Percentiles rank a stretch among this genome's conserved stretches.
phyloP scores from a whole-genome alignment of 1,284 basidiomycete genomes.

The Gymnopus androsaceus region DNA sequence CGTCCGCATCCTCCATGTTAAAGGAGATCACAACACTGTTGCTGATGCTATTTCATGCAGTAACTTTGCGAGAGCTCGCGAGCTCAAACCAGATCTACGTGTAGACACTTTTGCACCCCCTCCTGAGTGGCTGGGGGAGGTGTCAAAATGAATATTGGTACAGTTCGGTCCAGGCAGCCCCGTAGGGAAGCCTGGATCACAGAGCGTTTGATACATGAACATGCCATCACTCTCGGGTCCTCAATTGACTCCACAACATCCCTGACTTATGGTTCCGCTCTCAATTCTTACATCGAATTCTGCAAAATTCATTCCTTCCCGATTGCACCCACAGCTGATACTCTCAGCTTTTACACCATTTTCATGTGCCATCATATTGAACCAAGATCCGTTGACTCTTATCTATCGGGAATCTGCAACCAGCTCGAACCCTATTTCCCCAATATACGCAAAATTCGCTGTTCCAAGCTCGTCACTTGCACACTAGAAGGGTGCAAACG shows the following conservation, averaged over 20 bases:
- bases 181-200: slow-evolving; percentile 21
- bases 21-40: not conserved
- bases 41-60: not conserved
- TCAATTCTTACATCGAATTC: slow-evolving; percentile 33
- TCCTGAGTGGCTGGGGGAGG: not conserved
- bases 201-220: slow-evolving; percentile 22
- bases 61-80: not conserved
- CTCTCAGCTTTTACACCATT: slow-evolving; percentile 25
- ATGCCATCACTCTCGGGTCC: too few relatives aligned
- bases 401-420: slow-evolving; percentile 31
- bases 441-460: slow-evolving; percentile 6
- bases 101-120: not conserved
- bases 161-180: slow-evolving; percentile 17
- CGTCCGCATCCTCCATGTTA: not conserved
- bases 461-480: slow-evolving; percentile 18
- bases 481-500: slow-evolving; percentile 21
- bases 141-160: not conserved
- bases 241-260: slow-evolving; percentile 20
- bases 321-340: slow-evolving; percentile 33
- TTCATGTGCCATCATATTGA: slow-evolving; percentile 30
- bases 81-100: not conserved
- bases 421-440: slow-evolving; percentile 29
- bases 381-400: slow-evolving; percentile 24
- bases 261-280: slow-evolving; percentile 24
- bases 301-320: slow-evolving; percentile 31